These are phyloP conservation scores for Phlebiopsis flavidoalba DNA, from an alignment of 768 basidiomycete species.

Conservation along the genomic window DNA sequence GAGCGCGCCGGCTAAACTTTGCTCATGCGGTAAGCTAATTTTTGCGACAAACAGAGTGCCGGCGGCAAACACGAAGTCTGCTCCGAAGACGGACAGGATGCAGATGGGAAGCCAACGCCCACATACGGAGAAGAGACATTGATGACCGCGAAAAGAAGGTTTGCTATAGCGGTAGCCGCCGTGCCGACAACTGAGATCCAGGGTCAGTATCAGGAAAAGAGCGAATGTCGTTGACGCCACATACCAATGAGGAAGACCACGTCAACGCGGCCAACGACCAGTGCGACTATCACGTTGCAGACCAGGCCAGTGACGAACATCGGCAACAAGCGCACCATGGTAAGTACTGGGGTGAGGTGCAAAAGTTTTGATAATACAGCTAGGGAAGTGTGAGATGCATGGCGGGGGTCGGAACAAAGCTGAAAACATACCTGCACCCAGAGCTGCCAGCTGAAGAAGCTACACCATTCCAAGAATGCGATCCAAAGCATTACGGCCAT, in stretches of 20 bases:
- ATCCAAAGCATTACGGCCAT: slow-evolving; percentile 58
- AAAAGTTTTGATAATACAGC: slow-evolving; percentile 73
- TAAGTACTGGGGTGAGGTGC: slow-evolving; percentile 46
- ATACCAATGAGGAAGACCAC: slow-evolving; percentile 55
- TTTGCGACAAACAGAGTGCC: slow-evolving; percentile 76
- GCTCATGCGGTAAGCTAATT: slow-evolving; percentile 60
- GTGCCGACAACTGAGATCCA: slow-evolving; percentile 45
- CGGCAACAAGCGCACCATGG: slow-evolving; percentile 64
- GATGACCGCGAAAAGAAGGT: slow-evolving; percentile 66
- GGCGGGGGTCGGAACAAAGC: not conserved
- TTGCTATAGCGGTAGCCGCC: slow-evolving; percentile 49
- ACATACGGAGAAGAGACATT: slow-evolving; percentile 54
- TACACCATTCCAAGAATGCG: slow-evolving; percentile 60
- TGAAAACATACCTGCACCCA: slow-evolving; percentile 36
- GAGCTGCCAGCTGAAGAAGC: slow-evolving; percentile 51
- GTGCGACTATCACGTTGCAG: slow-evolving; percentile 62
- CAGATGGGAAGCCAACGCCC: slow-evolving; percentile 72
- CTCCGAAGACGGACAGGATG: slow-evolving; percentile 66
- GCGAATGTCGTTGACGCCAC: slow-evolving; percentile 11
- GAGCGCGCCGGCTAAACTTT: slow-evolving; percentile 68
- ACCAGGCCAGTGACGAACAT: slow-evolving; percentile 62
- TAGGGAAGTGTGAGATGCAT: slow-evolving; percentile 19
- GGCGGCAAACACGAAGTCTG: slow-evolving; percentile 69
- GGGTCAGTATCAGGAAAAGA: not conserved
- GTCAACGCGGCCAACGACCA: slow-evolving; percentile 50